Base-by-base conservation (phyloP, 164 flowering plant species). In the Pachysandra terminalis region DNA sequence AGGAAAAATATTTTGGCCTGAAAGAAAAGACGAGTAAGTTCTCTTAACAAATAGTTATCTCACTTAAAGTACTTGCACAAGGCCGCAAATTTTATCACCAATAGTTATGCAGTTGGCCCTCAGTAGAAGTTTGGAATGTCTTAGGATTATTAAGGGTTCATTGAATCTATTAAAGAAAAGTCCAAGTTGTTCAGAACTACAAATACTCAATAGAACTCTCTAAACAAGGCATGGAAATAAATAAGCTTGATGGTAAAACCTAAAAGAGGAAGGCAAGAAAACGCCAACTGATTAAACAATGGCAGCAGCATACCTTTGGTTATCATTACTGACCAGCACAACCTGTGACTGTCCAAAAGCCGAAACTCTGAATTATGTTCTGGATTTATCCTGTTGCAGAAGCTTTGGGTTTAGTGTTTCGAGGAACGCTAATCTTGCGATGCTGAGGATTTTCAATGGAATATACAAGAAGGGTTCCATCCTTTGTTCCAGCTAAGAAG, bases 401-500 rank as follows among this genome's bases (percentile, higher is more conserved):
- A 64, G 81, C 69, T 82, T 81, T 86, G 22, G 79, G 68, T 78
- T 85, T 91, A 23, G 71, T 24, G 61, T 83, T 85, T 57, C 87
- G 83, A 62, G 86, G 76, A 69, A 76, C 53, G 66, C 73, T 71
- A 70, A 75, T 21, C 70, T 72, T 90, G 32, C 87, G 88, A 64
- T 78, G 82, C 74, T 89, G 98, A 67, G 88, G 88, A 76, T 93
- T 89, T 75, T 95, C 99, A 41, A 95, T 85, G 40, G 99, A 92
- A 78, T 89, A 95, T 35, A 95, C 96, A 64, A 95, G 96, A 78
- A 95, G 87, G 63, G 63, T 84, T 65, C 99, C 98, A 73, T 95
- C 99, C 79, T 88, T 95, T 12, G 98, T 89, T 68, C 99, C 99
- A 68, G 93, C 98, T 68, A 95, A 54, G 76, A 95, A 86, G 81